A percentile compares a stretch with the other conserved stretches of the same genome.
Evolutionary conservation across 140 eudicot genomes (phyloP).

Genomic region (Flaveria floridana): DNA sequence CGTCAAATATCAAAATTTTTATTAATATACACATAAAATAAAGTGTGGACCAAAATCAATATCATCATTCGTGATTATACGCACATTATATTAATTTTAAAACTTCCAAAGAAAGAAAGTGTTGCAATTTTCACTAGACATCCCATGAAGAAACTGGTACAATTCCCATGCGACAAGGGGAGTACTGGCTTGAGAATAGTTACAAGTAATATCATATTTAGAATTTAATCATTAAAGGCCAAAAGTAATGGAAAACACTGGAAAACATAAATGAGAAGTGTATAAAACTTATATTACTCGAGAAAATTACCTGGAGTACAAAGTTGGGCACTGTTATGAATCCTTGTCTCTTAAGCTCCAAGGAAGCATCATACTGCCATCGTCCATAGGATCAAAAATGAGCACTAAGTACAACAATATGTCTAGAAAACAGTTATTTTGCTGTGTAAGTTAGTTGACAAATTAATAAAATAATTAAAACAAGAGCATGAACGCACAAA

Average conservation of each 20-base stretch:
- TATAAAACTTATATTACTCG: slow-evolving; percentile 17
- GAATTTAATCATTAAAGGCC: not conserved
- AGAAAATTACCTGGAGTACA: slow-evolving; percentile 56
- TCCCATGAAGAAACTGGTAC: not conserved
- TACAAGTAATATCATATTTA: not conserved
- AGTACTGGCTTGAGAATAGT: not conserved
- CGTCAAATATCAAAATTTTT: not conserved
- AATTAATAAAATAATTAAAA: not conserved
- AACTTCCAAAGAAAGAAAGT: not conserved
- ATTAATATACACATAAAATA: not conserved
- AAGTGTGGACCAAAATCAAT: not conserved
- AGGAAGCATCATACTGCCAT: slow-evolving; percentile 83
- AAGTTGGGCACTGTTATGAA: slow-evolving; percentile 84
- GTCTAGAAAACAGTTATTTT: slow-evolving; percentile 15
- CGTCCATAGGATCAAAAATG: not conserved
- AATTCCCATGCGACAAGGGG: not conserved
- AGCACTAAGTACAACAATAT: slow-evolving; percentile 7
- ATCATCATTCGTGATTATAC: not conserved
- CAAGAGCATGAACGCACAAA: not conserved
- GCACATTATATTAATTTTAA: not conserved
- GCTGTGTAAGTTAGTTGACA: not conserved
- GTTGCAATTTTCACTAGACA: not conserved
- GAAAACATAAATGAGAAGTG: not conserved
- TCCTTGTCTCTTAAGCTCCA: slow-evolving; percentile 80
- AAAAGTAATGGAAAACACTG: not conserved